Evolutionary conservation across 495 filamentous ascomycete species (phyloP).

Genomic region (Parachaetomium inaequale): DNA sequence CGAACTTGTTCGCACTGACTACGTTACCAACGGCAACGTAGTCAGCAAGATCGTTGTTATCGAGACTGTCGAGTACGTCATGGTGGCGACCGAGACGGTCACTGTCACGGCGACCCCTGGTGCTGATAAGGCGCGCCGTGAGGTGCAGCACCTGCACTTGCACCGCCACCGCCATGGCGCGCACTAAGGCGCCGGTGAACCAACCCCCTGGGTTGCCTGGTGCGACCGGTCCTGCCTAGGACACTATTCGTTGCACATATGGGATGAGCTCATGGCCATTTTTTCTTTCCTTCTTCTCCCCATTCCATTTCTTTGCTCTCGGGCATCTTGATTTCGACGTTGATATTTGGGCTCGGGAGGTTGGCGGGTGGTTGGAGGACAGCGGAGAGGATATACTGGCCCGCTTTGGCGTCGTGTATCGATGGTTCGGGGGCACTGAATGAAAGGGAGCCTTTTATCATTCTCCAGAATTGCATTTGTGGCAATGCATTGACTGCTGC

Average conservation of each 20-base stretch:
- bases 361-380: not conserved
- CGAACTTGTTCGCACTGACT: constrained; percentile 42
- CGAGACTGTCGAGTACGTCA: constrained; percentile 45
- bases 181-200: constrained; percentile 14
- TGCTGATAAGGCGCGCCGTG: constrained; percentile 25
- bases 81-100: constrained; percentile 26
- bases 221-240: not conserved
- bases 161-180: constrained; percentile 23
- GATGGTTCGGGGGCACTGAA: constrained; percentile 3
- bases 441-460: constrained; percentile 5
- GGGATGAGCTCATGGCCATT: constrained; percentile 4
- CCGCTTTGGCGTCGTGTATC: constrained; percentile 5
- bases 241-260: constrained; percentile 17
- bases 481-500: constrained; percentile 19
- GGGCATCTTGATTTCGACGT: constrained; percentile 15
- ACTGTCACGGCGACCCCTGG: constrained; percentile 27
- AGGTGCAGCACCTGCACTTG: constrained; percentile 15
- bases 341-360: constrained; percentile 13
- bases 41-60: constrained; percentile 46
- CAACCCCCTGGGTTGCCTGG: constrained; percentile 5
- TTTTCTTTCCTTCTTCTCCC: constrained; percentile 10
- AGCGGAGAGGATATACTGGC: not conserved
- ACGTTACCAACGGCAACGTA: constrained; percentile 36
- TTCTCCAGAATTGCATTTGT: not conserved
- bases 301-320: constrained; percentile 9